These are phyloP conservation scores for Kwoniella dendrophila DNA, from an alignment of 768 basidiomycete genomes.

Conservation along the genomic window DNA sequence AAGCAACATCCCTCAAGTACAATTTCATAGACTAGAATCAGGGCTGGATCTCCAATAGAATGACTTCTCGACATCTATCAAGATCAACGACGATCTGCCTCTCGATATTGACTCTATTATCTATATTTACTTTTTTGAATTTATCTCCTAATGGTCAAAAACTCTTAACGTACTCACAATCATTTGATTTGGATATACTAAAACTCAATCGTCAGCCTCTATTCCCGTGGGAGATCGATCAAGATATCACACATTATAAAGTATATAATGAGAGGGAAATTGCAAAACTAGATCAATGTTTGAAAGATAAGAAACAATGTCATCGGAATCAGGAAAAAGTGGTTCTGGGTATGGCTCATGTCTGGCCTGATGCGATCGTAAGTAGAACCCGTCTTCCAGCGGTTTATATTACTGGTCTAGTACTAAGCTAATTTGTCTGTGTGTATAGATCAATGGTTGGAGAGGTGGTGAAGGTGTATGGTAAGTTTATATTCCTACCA, in stretches of 20 bases:
- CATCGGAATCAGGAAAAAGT: conserved; percentile 6
- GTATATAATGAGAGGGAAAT: conserved; percentile 4
- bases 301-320: background rate
- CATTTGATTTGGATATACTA: background rate
- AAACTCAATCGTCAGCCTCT: background rate
- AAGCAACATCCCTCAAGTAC: background rate
- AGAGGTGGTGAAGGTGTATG: conserved; percentile 10
- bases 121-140: background rate
- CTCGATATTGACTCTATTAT: background rate
- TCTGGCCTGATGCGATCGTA: background rate
- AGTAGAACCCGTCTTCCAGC: background rate
- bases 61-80: conserved; percentile 3
- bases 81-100: conserved; percentile 2
- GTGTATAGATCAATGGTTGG: conserved; percentile 5
- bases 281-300: background rate
- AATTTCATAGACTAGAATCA: background rate
- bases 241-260: background rate
- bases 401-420: background rate
- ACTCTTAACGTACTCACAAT: background rate
- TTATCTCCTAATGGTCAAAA: conserved; percentile 5
- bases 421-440: background rate
- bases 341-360: conserved; percentile 4
- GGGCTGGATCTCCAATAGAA: background rate
- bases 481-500: too few relatives aligned
- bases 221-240: conserved; percentile 5